A percentile compares a stretch with the other conserved stretches of the same genome.
Evolutionary conservation across 164 flowering plant genomes (phyloP).

Genomic region (Umbellularia californica): DNA sequence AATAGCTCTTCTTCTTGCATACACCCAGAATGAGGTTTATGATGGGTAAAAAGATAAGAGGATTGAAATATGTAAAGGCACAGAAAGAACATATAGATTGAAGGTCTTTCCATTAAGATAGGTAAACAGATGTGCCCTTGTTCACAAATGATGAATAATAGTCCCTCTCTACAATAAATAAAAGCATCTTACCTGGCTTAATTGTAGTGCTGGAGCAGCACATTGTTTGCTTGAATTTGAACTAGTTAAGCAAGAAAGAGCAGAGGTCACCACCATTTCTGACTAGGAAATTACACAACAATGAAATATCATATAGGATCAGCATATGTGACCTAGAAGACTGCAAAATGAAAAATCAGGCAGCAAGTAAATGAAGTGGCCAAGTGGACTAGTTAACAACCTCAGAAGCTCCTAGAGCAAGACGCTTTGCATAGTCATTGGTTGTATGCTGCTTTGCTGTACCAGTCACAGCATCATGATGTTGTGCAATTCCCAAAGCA

Average conservation of each 20-base stretch:
- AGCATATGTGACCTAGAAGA: neutral
- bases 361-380: neutral
- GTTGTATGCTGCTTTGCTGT: slow-evolving; percentile 90
- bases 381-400: slow-evolving; percentile 24
- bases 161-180: neutral
- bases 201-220: slow-evolving; percentile 21
- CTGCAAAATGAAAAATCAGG: neutral
- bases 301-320: neutral
- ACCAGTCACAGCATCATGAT: slow-evolving; percentile 89
- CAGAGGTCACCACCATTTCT: slow-evolving; percentile 51
- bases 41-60: too few relatives aligned
- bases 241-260: slow-evolving; percentile 51
- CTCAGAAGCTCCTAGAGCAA: slow-evolving; percentile 73
- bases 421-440: slow-evolving; percentile 77
- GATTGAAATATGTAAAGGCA: too few relatives aligned
- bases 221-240: slow-evolving; percentile 37
- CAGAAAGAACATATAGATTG: too few relatives aligned
- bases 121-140: neutral
- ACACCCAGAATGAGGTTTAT: too few relatives aligned
- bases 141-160: neutral
- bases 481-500: slow-evolving; percentile 85
- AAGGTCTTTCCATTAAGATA: neutral
- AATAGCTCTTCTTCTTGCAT: too few relatives aligned
- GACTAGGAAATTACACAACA: slow-evolving; percentile 34
- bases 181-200: slow-evolving; percentile 52